Evolutionary conservation across 2,329 filamentous ascomycete species (phyloP), one percentile per base, ranked within the genome.

Genomic region (Penicillium occitanis): DNA sequence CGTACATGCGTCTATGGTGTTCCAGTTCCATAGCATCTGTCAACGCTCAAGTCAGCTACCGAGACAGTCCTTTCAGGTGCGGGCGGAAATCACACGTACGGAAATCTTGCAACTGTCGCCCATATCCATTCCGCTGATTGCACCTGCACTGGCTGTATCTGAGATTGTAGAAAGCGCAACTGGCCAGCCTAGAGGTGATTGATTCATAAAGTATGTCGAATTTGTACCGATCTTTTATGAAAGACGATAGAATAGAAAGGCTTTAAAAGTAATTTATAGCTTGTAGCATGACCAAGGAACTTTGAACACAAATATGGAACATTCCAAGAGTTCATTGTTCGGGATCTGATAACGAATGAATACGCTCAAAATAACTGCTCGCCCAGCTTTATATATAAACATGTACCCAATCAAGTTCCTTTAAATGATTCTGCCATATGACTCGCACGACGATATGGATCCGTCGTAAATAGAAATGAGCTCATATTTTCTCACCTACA

Each of bases 1-100:
- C 69, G 48, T 72, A 75, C 82, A 92, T 22, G 88, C 79, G 74
- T 90, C 87, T 74, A 91, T 81, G 2, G 88, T 90, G 76, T 90
- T 83, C 89, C 89, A 91, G 77, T 92, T 93, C 89, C 90, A 92
- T 48, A 91, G 81, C 90, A 92, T 93, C 89, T 91, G 22, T 14
- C 4, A 40, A 42, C 5, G 6, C 11, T 37, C 28, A 33, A 44
- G 25, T 63, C 46, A 63, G 19, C 19, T 19, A 19, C 19, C 19
- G 19, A 19, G 19, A 19, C 19, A 19, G 19, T 19, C 19, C 19
- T 19, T 19, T 19, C 19, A 19, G 19, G 19, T 19, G 19, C 1
- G 19, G 19, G 19, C 19, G 19, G 19, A 19, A 19, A 19, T 19
- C 19, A 19, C 19, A 19, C 19, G 19, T 19, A 19, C 74, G n/a